phyloP scores from a whole-genome alignment of 2,329 filamentous ascomycete genomes.

The Periglandula ipomoeae region DNA sequence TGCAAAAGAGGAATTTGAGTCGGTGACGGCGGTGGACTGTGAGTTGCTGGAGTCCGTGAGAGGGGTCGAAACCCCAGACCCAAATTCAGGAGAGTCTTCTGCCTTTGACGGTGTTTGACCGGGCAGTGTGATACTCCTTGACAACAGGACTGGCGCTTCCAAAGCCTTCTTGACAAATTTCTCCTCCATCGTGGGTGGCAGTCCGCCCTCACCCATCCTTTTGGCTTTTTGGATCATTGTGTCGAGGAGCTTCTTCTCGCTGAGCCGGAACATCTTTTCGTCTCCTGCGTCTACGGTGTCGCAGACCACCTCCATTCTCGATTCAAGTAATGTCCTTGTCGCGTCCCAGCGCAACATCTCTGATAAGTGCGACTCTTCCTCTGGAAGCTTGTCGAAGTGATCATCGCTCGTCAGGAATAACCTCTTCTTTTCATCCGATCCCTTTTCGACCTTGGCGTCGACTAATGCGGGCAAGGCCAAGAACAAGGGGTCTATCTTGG shows the following conservation, averaged over 20 bases:
- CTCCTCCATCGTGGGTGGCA: constrained; percentile 78
- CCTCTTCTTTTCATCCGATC: constrained; percentile 42
- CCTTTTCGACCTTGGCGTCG: constrained; percentile 29
- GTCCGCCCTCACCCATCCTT: constrained; percentile 50
- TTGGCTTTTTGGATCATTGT: constrained; percentile 64
- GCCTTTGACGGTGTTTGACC: constrained; percentile 7
- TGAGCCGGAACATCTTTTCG: constrained; percentile 78
- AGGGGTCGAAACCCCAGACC: constrained; percentile 14
- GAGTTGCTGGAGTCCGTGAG: constrained; percentile 26
- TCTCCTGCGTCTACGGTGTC: constrained; percentile 76
- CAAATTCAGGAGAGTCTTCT: constrained; percentile 12
- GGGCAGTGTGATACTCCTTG: constrained; percentile 45
- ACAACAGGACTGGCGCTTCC: constrained; percentile 63
- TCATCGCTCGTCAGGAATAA: constrained; percentile 64
- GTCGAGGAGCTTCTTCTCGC: constrained; percentile 56
- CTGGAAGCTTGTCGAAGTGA: constrained; percentile 55
- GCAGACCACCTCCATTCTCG: constrained; percentile 62
- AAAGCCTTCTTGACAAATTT: constrained; percentile 69
- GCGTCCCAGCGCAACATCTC: constrained; percentile 42
- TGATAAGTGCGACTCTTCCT: constrained; percentile 47
- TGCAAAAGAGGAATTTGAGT: constrained; percentile 22
- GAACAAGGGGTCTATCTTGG: constrained; percentile 76
- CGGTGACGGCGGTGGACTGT: constrained; percentile 31
- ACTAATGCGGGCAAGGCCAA: constrained; percentile 66
- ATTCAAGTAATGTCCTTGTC: constrained; percentile 45